A percentile compares a stretch with the other conserved stretches of the same genome.
Evolutionary conservation across 73 alveolate species (phyloP).

Genomic region (Tetrahymena borealis): DNA sequence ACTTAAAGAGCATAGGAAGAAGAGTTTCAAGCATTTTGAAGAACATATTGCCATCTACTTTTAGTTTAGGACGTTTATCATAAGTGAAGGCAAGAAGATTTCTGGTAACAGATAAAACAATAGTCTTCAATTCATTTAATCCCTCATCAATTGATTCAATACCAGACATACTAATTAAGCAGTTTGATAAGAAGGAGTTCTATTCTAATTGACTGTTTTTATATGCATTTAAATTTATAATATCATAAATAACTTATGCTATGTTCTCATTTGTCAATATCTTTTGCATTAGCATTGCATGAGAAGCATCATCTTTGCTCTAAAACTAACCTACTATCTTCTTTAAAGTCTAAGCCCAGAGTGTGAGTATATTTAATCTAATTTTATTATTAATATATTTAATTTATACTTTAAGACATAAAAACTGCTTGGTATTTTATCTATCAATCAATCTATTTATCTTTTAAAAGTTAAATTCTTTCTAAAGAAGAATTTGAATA

Average conservation of each 20-base stretch:
- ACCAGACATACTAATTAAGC: neutral
- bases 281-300: neutral
- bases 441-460: too few species aligned
- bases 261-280: neutral
- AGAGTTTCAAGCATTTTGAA: neutral
- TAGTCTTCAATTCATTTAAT: neutral
- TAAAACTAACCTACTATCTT: neutral
- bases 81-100: neutral
- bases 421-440: too few species aligned
- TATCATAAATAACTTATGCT: neutral
- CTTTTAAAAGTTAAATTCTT: too few species aligned
- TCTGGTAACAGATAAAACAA: neutral
- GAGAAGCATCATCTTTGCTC: neutral
- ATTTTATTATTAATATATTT: too few species aligned
- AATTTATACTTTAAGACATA: neutral
- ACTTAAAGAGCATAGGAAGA: neutral
- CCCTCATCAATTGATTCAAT: neutral
- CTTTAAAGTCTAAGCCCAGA: neutral
- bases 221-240: neutral
- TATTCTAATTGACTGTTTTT: neutral
- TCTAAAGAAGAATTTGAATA: too few species aligned
- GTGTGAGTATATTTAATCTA: neutral
- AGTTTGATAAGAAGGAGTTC: neutral
- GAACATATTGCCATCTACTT: neutral
- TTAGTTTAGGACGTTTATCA: neutral